Evolutionary conservation across 2,329 filamentous ascomycete species (phyloP).

Genomic region (Hortaea werneckii): DNA sequence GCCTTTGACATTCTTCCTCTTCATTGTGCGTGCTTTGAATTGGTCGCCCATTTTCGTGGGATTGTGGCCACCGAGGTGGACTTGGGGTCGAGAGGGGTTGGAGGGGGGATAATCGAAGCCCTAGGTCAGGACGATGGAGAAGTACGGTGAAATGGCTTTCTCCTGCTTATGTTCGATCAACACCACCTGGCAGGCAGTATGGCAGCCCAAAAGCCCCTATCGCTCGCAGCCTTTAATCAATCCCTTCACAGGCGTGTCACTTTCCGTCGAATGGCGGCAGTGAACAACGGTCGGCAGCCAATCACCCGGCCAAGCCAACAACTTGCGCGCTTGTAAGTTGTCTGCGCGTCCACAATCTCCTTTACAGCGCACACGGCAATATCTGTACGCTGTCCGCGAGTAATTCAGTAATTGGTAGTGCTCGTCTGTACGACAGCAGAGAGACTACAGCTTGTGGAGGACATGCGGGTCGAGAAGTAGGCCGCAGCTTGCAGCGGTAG

Average conservation of each 20-base stretch:
- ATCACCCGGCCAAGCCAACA: constrained; percentile 1
- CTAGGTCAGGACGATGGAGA: neutral
- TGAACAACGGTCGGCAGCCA: neutral
- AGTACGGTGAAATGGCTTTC: too few relatives aligned
- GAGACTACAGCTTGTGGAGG: neutral
- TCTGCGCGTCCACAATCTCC: neutral
- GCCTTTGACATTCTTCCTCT: constrained; percentile 98
- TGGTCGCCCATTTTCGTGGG: constrained; percentile 41
- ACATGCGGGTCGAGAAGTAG: constrained; percentile 7
- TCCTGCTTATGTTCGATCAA: too few relatives aligned
- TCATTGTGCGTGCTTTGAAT: constrained; percentile 69
- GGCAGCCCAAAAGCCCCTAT: neutral
- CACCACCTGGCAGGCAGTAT: too few relatives aligned
- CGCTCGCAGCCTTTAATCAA: neutral
- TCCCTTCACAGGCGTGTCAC: neutral
- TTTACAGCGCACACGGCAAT: neutral
- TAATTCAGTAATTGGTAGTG: neutral
- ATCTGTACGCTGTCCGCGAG: neutral
- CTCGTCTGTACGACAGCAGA: neutral
- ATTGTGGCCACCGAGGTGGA: neutral
- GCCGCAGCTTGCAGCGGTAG: neutral
- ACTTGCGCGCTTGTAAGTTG: neutral
- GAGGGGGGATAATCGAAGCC: neutral
- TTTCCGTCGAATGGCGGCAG: neutral
- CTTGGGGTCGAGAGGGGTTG: neutral